Evolutionary conservation across 768 basidiomycete genomes (phyloP), one percentile per base, ranked within the genome.

Genomic region (Zangia roseola): DNA sequence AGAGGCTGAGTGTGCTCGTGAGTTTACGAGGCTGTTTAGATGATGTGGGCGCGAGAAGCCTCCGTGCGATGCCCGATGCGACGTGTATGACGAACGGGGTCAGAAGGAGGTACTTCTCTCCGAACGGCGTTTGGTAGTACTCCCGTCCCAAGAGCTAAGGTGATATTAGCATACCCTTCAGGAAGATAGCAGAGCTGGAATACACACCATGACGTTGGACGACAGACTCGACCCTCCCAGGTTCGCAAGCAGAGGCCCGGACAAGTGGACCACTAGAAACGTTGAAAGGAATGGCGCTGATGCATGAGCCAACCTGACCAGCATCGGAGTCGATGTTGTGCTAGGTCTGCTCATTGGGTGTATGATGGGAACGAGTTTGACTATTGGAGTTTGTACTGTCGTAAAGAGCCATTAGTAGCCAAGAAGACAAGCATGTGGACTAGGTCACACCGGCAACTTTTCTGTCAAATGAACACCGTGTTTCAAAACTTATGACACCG

Each of bases 111-210:
- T 80, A 79, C 34, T 74, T 79, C 66, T 94, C 90, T 19, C 80
- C 79, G 43, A 84, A 75, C 0, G 69, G 48, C 0, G 85, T 87
- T 62, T 93, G 89, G 65, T 94, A 94, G 68, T 91, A 91, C 68
- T 91, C 91, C 45, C 91, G 72, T 10, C 90, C 88, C 12, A 94
- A 73, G 37, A 94, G 72, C 89, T 93, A 17, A 8, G n/a, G 20
- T 6, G 10, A 9, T 16, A 35, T 45, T 12, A 49, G 33, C 17
- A 3, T n/a, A 31, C 24, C n/a, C n/a, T 25, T 23, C 34, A 19
- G 17, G 10, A 14, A 16, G 17, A 28, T 17, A 21, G 12, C 23
- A 16, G 40, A 10, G 13, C 33, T 28, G 23, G 17, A n/a, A 25
- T 1, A 42, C 81, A 49, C 50, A 89, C 91, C 88, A 93, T 84